A percentile compares a stretch with the other conserved stretches of the same genome.
phyloP scores from a whole-genome alignment of 2,329 filamentous ascomycete genomes.

The Talaromyces amestolkiae region DNA sequence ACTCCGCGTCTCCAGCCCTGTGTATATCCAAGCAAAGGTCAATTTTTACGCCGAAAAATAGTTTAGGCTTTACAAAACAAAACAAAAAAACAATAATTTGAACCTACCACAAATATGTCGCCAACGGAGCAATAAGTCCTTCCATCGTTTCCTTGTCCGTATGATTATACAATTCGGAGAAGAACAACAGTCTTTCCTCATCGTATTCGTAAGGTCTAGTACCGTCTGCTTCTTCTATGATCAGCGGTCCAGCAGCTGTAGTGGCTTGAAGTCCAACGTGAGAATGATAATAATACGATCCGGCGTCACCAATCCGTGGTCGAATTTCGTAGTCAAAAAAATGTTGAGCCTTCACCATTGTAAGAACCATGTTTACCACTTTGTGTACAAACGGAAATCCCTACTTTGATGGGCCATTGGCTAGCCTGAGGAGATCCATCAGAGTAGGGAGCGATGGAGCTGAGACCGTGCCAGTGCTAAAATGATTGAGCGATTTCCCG shows the following conservation, averaged over 20 bases:
- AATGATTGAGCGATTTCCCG: background rate
- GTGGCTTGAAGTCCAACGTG: conserved; percentile 63
- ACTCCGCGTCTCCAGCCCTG: conserved; percentile 60
- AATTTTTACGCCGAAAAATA: background rate
- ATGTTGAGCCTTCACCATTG: conserved; percentile 28
- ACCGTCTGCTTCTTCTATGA: conserved; percentile 50
- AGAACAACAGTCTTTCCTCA: conserved; percentile 56
- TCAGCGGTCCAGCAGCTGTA: conserved; percentile 57
- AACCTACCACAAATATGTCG: background rate
- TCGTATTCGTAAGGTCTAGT: conserved; percentile 59
- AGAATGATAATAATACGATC: conserved; percentile 68
- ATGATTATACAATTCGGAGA: conserved; percentile 59
- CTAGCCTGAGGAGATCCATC: conserved; percentile 61
- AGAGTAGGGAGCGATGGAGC: conserved; percentile 59
- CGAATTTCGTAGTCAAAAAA: conserved; percentile 68
- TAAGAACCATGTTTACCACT: background rate
- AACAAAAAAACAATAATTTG: background rate
- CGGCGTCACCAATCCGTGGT: conserved; percentile 53
- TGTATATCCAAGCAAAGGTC: conserved; percentile 1
- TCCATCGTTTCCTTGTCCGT: conserved; percentile 52
- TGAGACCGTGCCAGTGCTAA: conserved; percentile 67
- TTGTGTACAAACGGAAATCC: conserved; percentile 14
- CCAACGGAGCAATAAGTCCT: conserved; percentile 42
- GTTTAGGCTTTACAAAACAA: too few relatives aligned
- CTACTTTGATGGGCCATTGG: conserved; percentile 64